These are phyloP conservation scores for Heliophila coronopifolia DNA, from an alignment of 441 rosid genomes.

Conservation along the genomic window DNA sequence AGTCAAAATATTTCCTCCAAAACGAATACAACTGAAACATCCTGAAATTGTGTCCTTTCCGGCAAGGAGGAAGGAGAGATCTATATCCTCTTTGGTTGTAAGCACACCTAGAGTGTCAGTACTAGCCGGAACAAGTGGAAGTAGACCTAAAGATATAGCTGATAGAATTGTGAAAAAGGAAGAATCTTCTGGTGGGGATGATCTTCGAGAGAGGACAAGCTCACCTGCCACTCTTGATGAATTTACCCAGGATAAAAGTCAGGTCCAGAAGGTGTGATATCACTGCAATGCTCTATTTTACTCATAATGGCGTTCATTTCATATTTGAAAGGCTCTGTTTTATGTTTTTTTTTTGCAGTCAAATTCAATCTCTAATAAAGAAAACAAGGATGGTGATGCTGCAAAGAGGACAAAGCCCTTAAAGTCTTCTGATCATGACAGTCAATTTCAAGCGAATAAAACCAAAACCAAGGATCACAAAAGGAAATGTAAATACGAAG, in stretches of 20 bases:
- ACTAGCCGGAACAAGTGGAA: slow-evolving; percentile 45
- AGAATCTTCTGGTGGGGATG: slow-evolving; percentile 42
- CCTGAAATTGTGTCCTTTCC: slow-evolving; percentile 37
- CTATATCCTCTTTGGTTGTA: slow-evolving; percentile 65
- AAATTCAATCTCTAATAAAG: slow-evolving; percentile 32
- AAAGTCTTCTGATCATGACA: slow-evolving; percentile 44
- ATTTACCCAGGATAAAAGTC: slow-evolving; percentile 44
- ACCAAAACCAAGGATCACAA: slow-evolving; percentile 40
- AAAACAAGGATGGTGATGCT: slow-evolving; percentile 34
- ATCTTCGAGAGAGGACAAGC: slow-evolving; percentile 39
- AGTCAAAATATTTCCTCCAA: slow-evolving; percentile 50
- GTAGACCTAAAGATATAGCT: slow-evolving; percentile 42
- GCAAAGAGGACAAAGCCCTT: slow-evolving; percentile 55
- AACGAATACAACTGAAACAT: slow-evolving; percentile 19
- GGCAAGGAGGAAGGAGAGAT: slow-evolving; percentile 65
- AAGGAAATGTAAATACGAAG: slow-evolving; percentile 35
- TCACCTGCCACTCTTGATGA: slow-evolving; percentile 48
- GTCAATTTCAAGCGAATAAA: slow-evolving; percentile 30
- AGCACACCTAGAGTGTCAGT: slow-evolving; percentile 51
- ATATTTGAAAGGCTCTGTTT: no score
- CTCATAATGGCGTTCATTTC: no score
- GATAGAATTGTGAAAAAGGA: slow-evolving; percentile 46
- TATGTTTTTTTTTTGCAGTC: slow-evolving; percentile 23
- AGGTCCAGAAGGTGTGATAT: slow-evolving; percentile 38
- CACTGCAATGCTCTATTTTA: slow-evolving; percentile 1